Evolutionary conservation across 1,139 yeast species (phyloP), one percentile per base, ranked within the genome.

Genomic region (Blastobotrys proliferans): DNA sequence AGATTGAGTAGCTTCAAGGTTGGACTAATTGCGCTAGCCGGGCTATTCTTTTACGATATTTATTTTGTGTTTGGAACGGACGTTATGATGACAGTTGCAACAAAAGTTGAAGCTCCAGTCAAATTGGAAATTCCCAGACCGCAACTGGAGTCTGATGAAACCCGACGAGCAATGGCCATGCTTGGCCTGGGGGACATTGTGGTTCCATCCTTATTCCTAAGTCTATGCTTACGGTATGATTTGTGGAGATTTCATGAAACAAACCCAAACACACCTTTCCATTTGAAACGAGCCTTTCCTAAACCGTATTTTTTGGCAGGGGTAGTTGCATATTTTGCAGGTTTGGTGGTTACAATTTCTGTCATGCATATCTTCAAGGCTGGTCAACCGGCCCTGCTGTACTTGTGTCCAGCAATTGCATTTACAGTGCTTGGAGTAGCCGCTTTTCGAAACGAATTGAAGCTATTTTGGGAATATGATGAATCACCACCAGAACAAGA

Each of bases 371-470:
- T 56, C 1, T 74, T 53, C 49, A 55, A 70, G 3, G 60, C 57
- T 4, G 85, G 81, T 1, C 88, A 81, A 60, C 88, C 88, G 0
- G 88, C 88, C 0, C 63, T 82, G 46, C 60, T 81, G 19, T 81
- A 80, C 55, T 62, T 81, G 30, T 79, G 79, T 5, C 88, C 90
- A 3, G 57, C 69, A 3, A 48, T 80, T 38, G 45, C 76, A 0
- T 22, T 66, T 0, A 63, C 73, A 1, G 64, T 68, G 1, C 29
- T 61, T 1, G 30, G 53, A 0, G 53, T 64, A 3, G 74, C 76
- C 0, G 32, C 53, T 17, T 19, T 45, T 8, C 58, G 66, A 19
- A 73, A 73, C 1, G 83, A 80, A 33, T 51, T 74, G 21, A 47
- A 45, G 0, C 51, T 59, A 19, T 47, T 78, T 17, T 74, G 73